phyloP scores from a whole-genome alignment of 2,329 filamentous ascomycete species.

The Ascosphaera aggregata region DNA sequence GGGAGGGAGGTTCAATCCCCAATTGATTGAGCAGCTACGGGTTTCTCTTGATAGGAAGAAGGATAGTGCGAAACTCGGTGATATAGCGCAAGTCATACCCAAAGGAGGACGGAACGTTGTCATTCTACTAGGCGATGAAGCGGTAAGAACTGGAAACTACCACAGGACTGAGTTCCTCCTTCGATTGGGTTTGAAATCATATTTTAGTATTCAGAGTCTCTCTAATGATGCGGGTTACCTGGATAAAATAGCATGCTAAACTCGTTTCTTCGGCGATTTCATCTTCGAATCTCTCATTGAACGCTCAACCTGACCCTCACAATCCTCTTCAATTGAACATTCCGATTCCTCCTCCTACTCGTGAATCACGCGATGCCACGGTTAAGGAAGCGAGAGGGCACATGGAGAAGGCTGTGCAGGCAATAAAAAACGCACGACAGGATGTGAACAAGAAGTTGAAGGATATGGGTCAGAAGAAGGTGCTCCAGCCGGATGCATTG shows the following conservation, averaged over 20 bases:
- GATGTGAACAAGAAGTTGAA: slow-evolving; percentile 22
- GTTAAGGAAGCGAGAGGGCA: slow-evolving; percentile 18
- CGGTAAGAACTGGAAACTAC: slow-evolving; percentile 21
- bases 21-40: slow-evolving; percentile 34
- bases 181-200: not conserved
- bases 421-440: slow-evolving; percentile 20
- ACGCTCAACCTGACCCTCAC: slow-evolving; percentile 19
- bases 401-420: slow-evolving; percentile 19
- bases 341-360: slow-evolving; percentile 22
- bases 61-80: slow-evolving; percentile 30
- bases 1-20: slow-evolving; percentile 38
- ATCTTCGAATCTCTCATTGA: slow-evolving; percentile 19
- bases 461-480: slow-evolving; percentile 20
- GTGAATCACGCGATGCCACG: slow-evolving; percentile 21
- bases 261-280: slow-evolving; percentile 20
- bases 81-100: slow-evolving; percentile 43
- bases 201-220: not conserved
- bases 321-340: slow-evolving; percentile 23
- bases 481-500: slow-evolving; percentile 21
- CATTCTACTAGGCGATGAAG: slow-evolving; percentile 40
- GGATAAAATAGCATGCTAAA: slow-evolving; percentile 19
- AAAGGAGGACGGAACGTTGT: slow-evolving; percentile 36
- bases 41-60: slow-evolving; percentile 31
- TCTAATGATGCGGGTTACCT: not conserved
- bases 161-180: not conserved